A percentile compares a stretch with the other conserved stretches of the same genome.
phyloP scores from a whole-genome alignment of 495 filamentous ascomycete genomes.

The Aspergillus conjunctus region DNA sequence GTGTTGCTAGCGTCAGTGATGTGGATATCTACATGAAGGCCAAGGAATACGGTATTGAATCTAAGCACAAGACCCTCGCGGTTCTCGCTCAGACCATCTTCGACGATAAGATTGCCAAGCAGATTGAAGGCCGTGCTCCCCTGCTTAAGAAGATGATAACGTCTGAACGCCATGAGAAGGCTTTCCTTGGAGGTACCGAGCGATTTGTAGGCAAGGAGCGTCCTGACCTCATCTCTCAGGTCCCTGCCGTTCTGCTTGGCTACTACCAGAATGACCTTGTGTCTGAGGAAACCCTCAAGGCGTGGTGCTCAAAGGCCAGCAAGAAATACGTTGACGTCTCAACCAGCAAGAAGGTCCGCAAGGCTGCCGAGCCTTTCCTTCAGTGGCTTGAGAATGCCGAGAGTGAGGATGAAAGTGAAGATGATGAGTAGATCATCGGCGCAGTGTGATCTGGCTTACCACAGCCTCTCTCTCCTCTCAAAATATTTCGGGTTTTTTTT shows the following conservation, averaged over 20 bases:
- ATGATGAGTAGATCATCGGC: slow-evolving; percentile 41
- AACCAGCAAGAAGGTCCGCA: slow-evolving; percentile 93
- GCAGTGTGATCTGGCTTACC: neutral
- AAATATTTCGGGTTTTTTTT: slow-evolving; percentile 10
- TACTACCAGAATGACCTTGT: slow-evolving; percentile 89
- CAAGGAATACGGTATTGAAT: slow-evolving; percentile 88
- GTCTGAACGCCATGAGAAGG: slow-evolving; percentile 92
- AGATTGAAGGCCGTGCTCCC: slow-evolving; percentile 76
- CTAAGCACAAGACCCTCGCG: slow-evolving; percentile 89
- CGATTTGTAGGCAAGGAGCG: slow-evolving; percentile 85
- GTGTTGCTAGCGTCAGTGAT: slow-evolving; percentile 74
- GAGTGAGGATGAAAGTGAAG: slow-evolving; percentile 77
- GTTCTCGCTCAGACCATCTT: slow-evolving; percentile 95
- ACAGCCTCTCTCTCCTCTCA: neutral
- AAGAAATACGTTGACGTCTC: slow-evolving; percentile 93
- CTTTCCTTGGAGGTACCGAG: slow-evolving; percentile 94
- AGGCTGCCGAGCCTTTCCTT: slow-evolving; percentile 90
- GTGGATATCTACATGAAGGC: slow-evolving; percentile 94
- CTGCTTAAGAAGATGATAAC: slow-evolving; percentile 93
- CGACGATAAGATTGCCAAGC: slow-evolving; percentile 82
- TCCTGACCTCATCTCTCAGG: slow-evolving; percentile 72
- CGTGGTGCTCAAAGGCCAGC: slow-evolving; percentile 91
- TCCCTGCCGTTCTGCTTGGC: slow-evolving; percentile 81
- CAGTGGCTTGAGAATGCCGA: slow-evolving; percentile 92
- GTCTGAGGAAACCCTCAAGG: slow-evolving; percentile 81